A percentile compares a stretch with the other conserved stretches of the same genome.
phyloP scores from a whole-genome alignment of 768 basidiomycete genomes.

The Trametes cubensis region DNA sequence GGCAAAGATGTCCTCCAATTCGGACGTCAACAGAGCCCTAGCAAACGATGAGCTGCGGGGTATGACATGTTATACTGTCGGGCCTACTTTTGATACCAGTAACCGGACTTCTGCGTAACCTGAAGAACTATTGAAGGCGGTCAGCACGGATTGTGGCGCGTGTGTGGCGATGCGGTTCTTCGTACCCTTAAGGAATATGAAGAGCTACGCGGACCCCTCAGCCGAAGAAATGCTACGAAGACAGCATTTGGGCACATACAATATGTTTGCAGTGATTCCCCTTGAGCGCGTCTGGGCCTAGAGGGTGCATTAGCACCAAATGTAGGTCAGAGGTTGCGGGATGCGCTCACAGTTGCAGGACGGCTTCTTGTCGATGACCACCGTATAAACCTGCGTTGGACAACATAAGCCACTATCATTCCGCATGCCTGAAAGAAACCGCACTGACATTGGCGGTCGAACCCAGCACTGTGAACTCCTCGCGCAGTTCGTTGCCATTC shows the following conservation, averaged over 20 bases:
- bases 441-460: constrained; percentile 74
- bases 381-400: constrained; percentile 60
- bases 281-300: constrained; percentile 74
- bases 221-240: not conserved
- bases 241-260: constrained; percentile 41
- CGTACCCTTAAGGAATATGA: constrained; percentile 68
- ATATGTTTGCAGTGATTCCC: constrained; percentile 88
- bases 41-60: not conserved
- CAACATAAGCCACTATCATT: not conserved
- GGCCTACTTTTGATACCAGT: constrained; percentile 74
- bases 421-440: constrained; percentile 19
- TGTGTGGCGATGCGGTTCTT: not conserved
- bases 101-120: constrained; percentile 52
- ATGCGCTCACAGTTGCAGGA: constrained; percentile 61
- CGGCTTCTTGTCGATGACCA: constrained; percentile 61
- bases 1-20: constrained; percentile 68
- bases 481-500: constrained; percentile 50
- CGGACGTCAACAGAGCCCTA: constrained; percentile 67
- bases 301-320: not conserved
- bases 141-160: not conserved
- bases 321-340: not conserved
- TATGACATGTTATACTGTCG: not conserved
- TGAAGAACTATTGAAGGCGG: constrained; percentile 57
- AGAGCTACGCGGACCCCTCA: constrained; percentile 47
- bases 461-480: constrained; percentile 73